Evolutionary conservation across 23 red algal genomes (phyloP), one percentile per base, ranked within the genome.

Genomic region (Gracilaria domingensis): DNA sequence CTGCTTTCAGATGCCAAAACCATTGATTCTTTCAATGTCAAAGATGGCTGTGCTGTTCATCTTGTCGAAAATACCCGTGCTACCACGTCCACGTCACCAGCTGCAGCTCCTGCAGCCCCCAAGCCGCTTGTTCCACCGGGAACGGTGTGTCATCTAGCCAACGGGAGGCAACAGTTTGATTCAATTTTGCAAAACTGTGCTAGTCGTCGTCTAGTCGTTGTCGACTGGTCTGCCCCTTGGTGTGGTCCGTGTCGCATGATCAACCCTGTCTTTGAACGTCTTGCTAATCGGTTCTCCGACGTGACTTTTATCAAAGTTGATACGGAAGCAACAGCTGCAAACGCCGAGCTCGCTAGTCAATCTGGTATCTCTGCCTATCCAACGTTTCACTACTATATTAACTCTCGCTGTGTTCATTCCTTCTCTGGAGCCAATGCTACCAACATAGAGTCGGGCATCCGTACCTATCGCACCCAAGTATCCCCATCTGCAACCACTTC

Each of bases 241-340:
- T 94, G 91, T 48, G 91, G 91, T 8, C 91, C 91, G 5, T 94
- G 91, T 66, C 81, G 82, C 16, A 85, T 80, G 75, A 94, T 94
- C 59, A 45, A 82, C 49, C 91, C 91, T 12, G 83, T 86, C 34
- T 94, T 69, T 69, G 60, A 66, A 60, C 76, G 83, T 25, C 80
- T 94, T 48, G 91, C 91, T 21, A 58, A 18, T 38, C 69, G 82
- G 25, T 87, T 87, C 33, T 57, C 82, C 20, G 72, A 94, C 74
- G 91, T 86, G 13, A 87, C 91, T 76, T 94, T 94, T 81, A 74
- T 94, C 38, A 87, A 79, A 65, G 82, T 94, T 45, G 83, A 94
- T 66, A 87, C 91, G 8, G 91, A 94, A 34, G 70, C 69, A 64
- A 57, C 81, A 77, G 25, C 91, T 33, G 91, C 64, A 38, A 94